Conservation (phyloP, 2,329 filamentous ascomycete genomes). For the Dactylellina haptotyla region DNA sequence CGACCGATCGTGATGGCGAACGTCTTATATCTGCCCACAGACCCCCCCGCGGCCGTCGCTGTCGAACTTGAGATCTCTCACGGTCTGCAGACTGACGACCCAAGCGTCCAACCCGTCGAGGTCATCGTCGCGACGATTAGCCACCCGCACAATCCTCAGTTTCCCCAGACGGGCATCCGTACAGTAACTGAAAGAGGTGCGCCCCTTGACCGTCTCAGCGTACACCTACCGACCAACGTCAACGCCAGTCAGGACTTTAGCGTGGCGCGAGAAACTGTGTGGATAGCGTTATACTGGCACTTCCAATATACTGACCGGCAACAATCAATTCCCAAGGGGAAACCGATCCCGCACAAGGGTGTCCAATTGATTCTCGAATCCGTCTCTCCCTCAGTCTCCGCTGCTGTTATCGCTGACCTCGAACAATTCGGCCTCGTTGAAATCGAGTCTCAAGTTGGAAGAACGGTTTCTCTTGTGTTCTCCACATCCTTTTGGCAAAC, state of each 20-base stretch:
- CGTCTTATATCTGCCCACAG: conserved; percentile 32
- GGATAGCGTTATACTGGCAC: conserved; percentile 38
- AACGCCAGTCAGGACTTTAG: neutral
- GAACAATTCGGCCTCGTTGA: conserved; percentile 41
- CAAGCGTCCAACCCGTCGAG: neutral
- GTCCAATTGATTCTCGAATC: conserved; percentile 36
- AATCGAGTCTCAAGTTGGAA: conserved; percentile 1
- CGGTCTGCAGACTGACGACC: neutral
- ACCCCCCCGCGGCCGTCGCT: conserved; percentile 14
- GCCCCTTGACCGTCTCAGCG: neutral
- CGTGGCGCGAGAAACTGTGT: conserved; percentile 9
- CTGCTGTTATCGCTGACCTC: neutral
- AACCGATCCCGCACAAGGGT: conserved; percentile 33
- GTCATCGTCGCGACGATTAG: neutral
- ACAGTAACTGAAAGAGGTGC: neutral
- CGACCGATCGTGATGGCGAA: neutral
- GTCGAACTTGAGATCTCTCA: neutral
- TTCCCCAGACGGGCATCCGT: neutral
- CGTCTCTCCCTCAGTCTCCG: neutral
- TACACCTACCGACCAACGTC: neutral
- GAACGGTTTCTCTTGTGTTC: conserved; percentile 17
- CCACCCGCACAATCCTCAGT: too few species aligned
- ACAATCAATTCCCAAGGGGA: conserved; percentile 6
- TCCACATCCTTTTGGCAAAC: conserved; percentile 83
- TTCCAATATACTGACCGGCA: conserved; percentile 21